A percentile compares a stretch with the other conserved stretches of the same genome.
Evolutionary conservation across 2,329 filamentous ascomycete genomes (phyloP).

Genomic region (Colletotrichum karsti): DNA sequence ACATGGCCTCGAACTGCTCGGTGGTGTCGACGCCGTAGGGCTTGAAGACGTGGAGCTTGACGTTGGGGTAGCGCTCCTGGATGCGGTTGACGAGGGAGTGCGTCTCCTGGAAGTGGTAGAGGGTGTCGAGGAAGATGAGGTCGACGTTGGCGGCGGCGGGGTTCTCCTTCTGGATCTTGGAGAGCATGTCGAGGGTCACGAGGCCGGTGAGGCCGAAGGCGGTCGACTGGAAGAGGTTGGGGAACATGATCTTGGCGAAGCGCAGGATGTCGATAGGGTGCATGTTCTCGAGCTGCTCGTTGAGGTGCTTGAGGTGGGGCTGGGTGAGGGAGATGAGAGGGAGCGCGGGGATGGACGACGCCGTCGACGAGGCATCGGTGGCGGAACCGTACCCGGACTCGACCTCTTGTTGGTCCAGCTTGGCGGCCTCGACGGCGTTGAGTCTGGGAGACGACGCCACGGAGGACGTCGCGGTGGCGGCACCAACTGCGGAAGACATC

Average conservation of each 20-base stretch:
- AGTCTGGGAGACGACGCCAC: constrained; percentile 47
- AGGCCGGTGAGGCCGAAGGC: constrained; percentile 85
- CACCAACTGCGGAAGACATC: constrained; percentile 41
- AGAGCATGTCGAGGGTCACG: constrained; percentile 85
- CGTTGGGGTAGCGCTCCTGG: constrained; percentile 77
- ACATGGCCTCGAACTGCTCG: constrained; percentile 81
- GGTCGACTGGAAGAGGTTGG: constrained; percentile 87
- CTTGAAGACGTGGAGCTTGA: constrained; percentile 89
- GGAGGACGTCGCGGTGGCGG: constrained; percentile 46
- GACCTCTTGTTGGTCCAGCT: constrained; percentile 53
- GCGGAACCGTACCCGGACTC: constrained; percentile 87
- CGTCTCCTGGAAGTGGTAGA: constrained; percentile 85
- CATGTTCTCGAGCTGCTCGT: constrained; percentile 87
- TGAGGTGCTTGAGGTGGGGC: constrained; percentile 89
- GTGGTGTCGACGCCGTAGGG: constrained; percentile 78
- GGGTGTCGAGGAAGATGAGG: constrained; percentile 83
- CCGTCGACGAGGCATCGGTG: constrained; percentile 45
- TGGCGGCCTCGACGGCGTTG: constrained; percentile 46
- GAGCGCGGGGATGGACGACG: constrained; percentile 69
- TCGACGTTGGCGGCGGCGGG: constrained; percentile 68
- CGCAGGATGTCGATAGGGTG: constrained; percentile 90
- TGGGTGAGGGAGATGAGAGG: constrained; percentile 87
- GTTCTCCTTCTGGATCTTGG: constrained; percentile 73
- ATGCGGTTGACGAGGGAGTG: constrained; percentile 78
- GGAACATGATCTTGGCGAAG: constrained; percentile 92